These are phyloP conservation scores for Talaromyces liani DNA, from an alignment of 495 filamentous ascomycete genomes.

Conservation along the genomic window DNA sequence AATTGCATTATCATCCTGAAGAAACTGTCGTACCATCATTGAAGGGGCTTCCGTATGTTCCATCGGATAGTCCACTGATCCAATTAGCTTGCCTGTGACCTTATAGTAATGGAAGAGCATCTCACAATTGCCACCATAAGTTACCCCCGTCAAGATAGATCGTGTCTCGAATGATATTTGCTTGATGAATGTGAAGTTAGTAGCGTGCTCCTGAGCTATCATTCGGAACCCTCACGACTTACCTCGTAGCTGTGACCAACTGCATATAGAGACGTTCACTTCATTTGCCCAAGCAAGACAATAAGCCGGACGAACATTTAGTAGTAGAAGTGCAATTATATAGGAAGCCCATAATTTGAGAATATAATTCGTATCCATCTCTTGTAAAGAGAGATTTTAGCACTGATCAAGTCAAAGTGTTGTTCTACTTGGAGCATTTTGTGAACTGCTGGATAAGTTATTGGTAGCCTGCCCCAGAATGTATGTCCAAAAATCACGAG, in stretches of 20 bases:
- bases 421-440: not conserved
- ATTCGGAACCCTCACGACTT: not conserved
- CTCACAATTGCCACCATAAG: constrained; percentile 32
- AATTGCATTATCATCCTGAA: not conserved
- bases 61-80: constrained; percentile 4
- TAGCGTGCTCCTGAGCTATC: not conserved
- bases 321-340: not conserved
- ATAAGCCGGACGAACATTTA: not conserved
- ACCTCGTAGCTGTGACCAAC: constrained; percentile 44
- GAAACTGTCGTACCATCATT: constrained; percentile 5
- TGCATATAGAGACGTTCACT: constrained; percentile 44
- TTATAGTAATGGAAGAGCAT: not conserved
- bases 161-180: constrained; percentile 49
- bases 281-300: constrained; percentile 4
- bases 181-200: constrained; percentile 20
- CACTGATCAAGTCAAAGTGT: not conserved
- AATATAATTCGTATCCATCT: not conserved
- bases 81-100: not conserved
- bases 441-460: not conserved
- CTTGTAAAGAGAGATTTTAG: not conserved
- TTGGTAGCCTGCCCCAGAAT: not conserved
- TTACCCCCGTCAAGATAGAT: constrained; percentile 56
- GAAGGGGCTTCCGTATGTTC: not conserved
- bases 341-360: not conserved
- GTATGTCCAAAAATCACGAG: too few species aligned